Evolutionary conservation across 1,284 basidiomycete species (phyloP).

Genomic region (Apiotrichum siamense): DNA sequence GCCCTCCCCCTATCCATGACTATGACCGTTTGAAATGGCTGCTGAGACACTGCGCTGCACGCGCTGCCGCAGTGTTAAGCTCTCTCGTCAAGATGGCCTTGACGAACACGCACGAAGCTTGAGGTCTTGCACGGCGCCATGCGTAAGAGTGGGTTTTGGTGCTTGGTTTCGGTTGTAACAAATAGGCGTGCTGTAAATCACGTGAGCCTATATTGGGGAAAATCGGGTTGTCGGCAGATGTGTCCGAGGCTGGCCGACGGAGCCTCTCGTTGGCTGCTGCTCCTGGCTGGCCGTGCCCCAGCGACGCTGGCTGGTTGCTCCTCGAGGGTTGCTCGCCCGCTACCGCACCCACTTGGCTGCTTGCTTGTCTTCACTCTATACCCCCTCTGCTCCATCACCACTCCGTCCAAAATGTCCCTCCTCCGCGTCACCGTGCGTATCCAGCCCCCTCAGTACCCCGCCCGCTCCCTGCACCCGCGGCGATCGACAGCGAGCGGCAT

Average conservation of each 20-base stretch:
- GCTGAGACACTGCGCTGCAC: too few species aligned
- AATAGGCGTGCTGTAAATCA: not conserved
- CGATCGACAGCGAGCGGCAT: conserved; percentile 3
- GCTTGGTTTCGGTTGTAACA: not conserved
- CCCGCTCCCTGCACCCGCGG: not conserved
- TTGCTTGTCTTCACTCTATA: not conserved
- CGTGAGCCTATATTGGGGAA: not conserved
- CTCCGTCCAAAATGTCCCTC: conserved; percentile 39
- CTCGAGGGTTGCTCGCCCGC: not conserved
- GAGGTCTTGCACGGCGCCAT: too few species aligned
- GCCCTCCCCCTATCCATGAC: too few species aligned
- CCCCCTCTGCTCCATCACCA: conserved; percentile 4
- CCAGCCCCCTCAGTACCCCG: not conserved
- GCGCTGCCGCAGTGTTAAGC: too few species aligned
- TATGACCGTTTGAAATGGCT: too few species aligned
- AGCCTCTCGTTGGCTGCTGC: not conserved
- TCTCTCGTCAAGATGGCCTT: too few species aligned
- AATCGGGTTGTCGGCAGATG: too few species aligned
- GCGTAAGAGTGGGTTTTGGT: too few species aligned
- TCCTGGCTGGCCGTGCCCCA: not conserved
- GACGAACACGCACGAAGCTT: too few species aligned
- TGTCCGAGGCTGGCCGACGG: not conserved
- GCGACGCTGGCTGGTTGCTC: not conserved
- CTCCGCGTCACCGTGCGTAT: conserved; percentile 38
- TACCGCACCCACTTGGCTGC: not conserved